phyloP scores from a whole-genome alignment of 2,329 filamentous ascomycete genomes.

The Fusarium tricinctum region DNA sequence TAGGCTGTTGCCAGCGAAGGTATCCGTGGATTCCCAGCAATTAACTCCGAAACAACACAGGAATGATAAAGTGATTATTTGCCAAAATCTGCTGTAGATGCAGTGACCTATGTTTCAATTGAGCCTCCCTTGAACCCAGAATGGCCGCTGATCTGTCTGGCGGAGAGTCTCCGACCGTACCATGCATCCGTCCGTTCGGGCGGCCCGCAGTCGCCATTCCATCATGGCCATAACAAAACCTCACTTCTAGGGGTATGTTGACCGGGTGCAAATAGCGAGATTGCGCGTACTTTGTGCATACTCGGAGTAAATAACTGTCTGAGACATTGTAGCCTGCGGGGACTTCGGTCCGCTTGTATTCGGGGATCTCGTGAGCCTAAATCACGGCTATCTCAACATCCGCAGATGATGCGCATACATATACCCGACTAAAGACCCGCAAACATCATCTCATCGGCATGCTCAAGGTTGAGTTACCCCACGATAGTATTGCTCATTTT shows the following conservation, averaged over 20 bases:
- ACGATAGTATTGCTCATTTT: too few species aligned
- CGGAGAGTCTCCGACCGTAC: not conserved
- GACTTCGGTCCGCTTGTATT: too few species aligned
- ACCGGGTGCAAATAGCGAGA: too few species aligned
- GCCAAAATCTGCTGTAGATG: not conserved
- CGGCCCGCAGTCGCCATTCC: constrained; percentile 9
- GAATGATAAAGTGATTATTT: constrained; percentile 7
- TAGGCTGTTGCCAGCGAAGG: not conserved
- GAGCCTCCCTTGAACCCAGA: constrained; percentile 24
- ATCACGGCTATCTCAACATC: too few species aligned
- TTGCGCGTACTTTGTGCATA: not conserved
- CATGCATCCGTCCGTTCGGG: not conserved
- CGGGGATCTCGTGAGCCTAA: too few species aligned
- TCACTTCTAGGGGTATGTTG: not conserved
- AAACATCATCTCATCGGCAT: not conserved
- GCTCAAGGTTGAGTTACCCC: not conserved
- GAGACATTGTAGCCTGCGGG: constrained; percentile 9
- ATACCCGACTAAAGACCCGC: not conserved
- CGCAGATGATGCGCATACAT: not conserved
- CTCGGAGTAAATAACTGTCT: not conserved
- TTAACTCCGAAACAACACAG: constrained; percentile 7
- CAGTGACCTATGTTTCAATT: constrained; percentile 8
- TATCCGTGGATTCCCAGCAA: too few species aligned
- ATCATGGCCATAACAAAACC: not conserved
- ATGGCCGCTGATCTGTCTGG: not conserved